Conservation (phyloP, 2,329 filamentous ascomycete species). For the Herpotrichia juniperi region DNA sequence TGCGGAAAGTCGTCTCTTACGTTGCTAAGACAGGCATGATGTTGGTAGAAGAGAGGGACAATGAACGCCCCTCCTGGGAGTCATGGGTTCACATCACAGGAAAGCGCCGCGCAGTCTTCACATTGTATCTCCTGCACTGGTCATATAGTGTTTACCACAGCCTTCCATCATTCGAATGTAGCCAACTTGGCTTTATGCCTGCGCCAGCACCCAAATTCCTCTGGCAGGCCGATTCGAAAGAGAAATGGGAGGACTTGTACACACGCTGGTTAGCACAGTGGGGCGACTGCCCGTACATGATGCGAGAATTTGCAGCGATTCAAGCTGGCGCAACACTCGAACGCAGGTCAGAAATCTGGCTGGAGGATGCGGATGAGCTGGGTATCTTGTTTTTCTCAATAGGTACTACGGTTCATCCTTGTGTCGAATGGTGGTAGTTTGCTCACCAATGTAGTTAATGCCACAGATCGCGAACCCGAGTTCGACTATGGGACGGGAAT, state of each 20-base stretch:
- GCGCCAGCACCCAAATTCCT: constrained; percentile 47
- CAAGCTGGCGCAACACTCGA: constrained; percentile 37
- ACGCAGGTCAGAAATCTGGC: constrained; percentile 45
- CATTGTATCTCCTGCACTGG: constrained; percentile 48
- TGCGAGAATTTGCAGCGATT: constrained; percentile 41
- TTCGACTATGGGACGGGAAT: constrained; percentile 6
- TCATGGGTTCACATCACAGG: constrained; percentile 58
- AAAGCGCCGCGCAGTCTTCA: constrained; percentile 56
- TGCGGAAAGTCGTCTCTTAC: constrained; percentile 40
- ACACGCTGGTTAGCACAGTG: constrained; percentile 43
- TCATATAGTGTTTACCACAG: constrained; percentile 46
- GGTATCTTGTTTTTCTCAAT: constrained; percentile 49
- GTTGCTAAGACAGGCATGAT: constrained; percentile 41
- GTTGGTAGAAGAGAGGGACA: constrained; percentile 42
- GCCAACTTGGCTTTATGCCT: constrained; percentile 47
- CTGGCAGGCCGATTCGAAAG: constrained; percentile 42
- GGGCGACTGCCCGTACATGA: constrained; percentile 34
- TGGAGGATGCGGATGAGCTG: constrained; percentile 52
- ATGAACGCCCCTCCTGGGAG: constrained; percentile 41
- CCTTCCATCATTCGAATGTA: constrained; percentile 43
- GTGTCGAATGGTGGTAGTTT: constrained; percentile 19
- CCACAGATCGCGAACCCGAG: constrained; percentile 14
- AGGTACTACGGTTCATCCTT: constrained; percentile 31
- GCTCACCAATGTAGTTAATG: constrained; percentile 17
- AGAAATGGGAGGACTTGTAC: constrained; percentile 44